A percentile compares a stretch with the other conserved stretches of the same genome.
phyloP scores from a whole-genome alignment of 2,329 filamentous ascomycete species.

The Chaetomiaceae sp. region DNA sequence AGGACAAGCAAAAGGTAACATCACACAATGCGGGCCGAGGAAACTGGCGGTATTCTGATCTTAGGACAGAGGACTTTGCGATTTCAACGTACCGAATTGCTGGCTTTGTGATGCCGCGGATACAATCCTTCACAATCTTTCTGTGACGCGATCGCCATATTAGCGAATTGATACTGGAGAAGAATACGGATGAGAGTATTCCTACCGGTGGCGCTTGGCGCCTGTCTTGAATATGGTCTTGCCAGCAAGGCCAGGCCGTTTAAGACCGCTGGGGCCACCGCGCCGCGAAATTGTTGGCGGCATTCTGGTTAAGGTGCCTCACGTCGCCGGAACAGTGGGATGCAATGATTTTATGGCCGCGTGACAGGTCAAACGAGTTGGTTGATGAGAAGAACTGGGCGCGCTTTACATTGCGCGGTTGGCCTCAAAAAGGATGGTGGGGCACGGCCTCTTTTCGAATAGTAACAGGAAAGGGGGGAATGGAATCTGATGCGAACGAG shows the following conservation, averaged over 20 bases:
- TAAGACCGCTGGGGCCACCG: slow-evolving; percentile 30
- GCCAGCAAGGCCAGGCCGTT: slow-evolving; percentile 5
- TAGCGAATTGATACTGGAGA: neutral
- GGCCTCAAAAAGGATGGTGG: neutral
- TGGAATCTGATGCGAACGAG: too few species aligned
- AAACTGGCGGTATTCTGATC: too few species aligned
- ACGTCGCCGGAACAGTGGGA: too few species aligned
- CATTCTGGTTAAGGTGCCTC: too few species aligned
- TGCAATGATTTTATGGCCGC: too few species aligned
- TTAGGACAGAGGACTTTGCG: too few species aligned
- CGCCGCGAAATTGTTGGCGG: slow-evolving; percentile 28
- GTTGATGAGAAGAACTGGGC: neutral
- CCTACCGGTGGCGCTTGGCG: slow-evolving; percentile 30
- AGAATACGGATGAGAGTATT: neutral
- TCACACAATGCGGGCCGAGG: too few species aligned
- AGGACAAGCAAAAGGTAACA: neutral
- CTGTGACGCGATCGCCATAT: slow-evolving; percentile 29
- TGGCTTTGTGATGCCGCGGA: slow-evolving; percentile 49
- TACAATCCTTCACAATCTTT: slow-evolving; percentile 46
- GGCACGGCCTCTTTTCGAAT: too few species aligned
- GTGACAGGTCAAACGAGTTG: too few species aligned
- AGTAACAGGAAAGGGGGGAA: too few species aligned
- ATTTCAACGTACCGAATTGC: too few species aligned
- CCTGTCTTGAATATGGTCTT: slow-evolving; percentile 15
- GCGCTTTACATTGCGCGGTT: too few species aligned